Conservation (phyloP, 2,329 filamentous ascomycete genomes). For the Raffaelea deltoideospora region DNA sequence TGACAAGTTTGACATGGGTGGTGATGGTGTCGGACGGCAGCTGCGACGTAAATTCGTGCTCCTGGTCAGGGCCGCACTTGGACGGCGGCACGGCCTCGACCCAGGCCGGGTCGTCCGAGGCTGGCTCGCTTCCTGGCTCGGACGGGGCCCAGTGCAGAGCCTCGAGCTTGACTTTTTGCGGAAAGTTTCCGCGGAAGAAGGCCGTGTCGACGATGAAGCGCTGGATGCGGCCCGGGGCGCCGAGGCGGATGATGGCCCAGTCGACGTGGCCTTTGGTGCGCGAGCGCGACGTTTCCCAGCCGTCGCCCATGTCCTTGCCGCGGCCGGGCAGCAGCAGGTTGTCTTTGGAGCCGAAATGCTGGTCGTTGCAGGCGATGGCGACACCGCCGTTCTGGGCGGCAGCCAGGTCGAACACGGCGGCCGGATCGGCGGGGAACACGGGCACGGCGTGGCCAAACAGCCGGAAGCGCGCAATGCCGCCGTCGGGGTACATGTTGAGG, state of each 20-base stretch:
- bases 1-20: slow-evolving; percentile 78
- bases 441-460: slow-evolving; percentile 64
- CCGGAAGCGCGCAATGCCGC: slow-evolving; percentile 67
- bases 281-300: slow-evolving; percentile 72
- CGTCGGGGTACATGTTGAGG: slow-evolving; percentile 75
- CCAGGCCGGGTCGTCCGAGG: slow-evolving; percentile 45
- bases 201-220: slow-evolving; percentile 65
- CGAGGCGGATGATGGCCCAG: slow-evolving; percentile 66
- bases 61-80: slow-evolving; percentile 57
- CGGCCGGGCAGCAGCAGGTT: slow-evolving; percentile 28
- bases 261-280: slow-evolving; percentile 58
- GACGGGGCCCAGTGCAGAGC: slow-evolving; percentile 36
- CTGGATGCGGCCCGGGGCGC: slow-evolving; percentile 47
- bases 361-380: slow-evolving; percentile 61
- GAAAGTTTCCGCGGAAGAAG: slow-evolving; percentile 73
- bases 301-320: slow-evolving; percentile 68
- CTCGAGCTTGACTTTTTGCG: slow-evolving; percentile 58
- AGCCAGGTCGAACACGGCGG: slow-evolving; percentile 58
- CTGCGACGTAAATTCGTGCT: slow-evolving; percentile 48
- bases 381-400: slow-evolving; percentile 67
- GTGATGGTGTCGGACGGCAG: slow-evolving; percentile 41
- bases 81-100: slow-evolving; percentile 47
- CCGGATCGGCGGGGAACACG: slow-evolving; percentile 53
- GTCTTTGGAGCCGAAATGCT: slow-evolving; percentile 61
- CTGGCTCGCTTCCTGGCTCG: slow-evolving; percentile 39